These are phyloP conservation scores for Rutstroemia sp. DNA, from an alignment of 2,329 filamentous ascomycete genomes.

Conservation along the genomic window DNA sequence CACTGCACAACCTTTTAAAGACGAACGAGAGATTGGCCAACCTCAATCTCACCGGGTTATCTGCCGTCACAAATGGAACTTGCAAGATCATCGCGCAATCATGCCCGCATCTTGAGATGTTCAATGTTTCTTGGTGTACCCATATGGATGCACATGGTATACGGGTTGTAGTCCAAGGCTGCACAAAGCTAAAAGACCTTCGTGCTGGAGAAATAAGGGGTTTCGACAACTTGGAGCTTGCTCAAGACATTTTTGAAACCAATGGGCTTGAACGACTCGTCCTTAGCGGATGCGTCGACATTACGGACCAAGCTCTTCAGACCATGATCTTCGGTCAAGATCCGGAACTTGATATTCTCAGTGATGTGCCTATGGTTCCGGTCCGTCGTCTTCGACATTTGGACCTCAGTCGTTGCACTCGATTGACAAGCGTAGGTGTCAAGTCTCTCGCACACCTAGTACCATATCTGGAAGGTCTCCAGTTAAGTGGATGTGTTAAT, in stretches of 20 bases:
- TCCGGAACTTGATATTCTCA: constrained; percentile 74
- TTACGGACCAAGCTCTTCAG: constrained; percentile 67
- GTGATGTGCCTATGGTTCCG: constrained; percentile 67
- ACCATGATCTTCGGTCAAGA: constrained; percentile 69
- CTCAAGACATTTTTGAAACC: constrained; percentile 65
- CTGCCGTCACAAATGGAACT: constrained; percentile 71
- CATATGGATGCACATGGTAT: constrained; percentile 75
- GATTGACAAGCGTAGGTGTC: constrained; percentile 67
- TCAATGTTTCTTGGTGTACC: constrained; percentile 92
- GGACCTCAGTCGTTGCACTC: constrained; percentile 72
- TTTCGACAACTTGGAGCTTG: constrained; percentile 67
- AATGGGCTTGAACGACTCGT: constrained; percentile 81
- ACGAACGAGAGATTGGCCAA: constrained; percentile 73
- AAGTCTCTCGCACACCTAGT: constrained; percentile 64
- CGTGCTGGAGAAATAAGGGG: constrained; percentile 75
- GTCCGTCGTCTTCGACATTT: constrained; percentile 74
- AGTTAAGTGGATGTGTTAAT: constrained; percentile 69
- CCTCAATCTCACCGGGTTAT: constrained; percentile 78
- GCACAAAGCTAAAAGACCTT: constrained; percentile 67
- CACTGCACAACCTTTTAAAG: constrained; percentile 67
- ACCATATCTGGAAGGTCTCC: constrained; percentile 73
- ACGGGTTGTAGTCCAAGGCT: constrained; percentile 63
- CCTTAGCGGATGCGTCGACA: constrained; percentile 69
- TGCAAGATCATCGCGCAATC: constrained; percentile 79
- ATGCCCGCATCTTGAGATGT: constrained; percentile 71